Conservation (phyloP, 108 stramenopile genomes). For the Phaeodactylum tricornutum region DNA sequence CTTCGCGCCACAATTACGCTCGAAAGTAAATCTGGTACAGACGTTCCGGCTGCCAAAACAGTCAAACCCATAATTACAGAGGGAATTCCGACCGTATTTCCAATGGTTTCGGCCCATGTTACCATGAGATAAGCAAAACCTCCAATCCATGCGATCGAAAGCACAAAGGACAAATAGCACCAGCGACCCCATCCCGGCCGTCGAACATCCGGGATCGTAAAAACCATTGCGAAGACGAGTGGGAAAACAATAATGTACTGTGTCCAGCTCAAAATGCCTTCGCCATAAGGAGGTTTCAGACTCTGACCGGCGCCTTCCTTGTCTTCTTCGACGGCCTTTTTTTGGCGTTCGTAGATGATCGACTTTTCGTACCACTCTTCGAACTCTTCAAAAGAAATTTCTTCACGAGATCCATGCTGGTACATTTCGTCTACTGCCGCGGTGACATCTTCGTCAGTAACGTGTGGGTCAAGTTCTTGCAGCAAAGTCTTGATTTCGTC, state of each 20-base stretch:
- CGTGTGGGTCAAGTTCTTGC: slow-evolving; percentile 33
- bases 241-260: slow-evolving; percentile 58
- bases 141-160: slow-evolving; percentile 82
- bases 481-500: slow-evolving; percentile 52
- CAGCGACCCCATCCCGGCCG: slow-evolving; percentile 56
- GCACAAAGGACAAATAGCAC: slow-evolving; percentile 70
- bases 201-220: slow-evolving; percentile 74
- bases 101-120: slow-evolving; percentile 67
- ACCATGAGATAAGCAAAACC: slow-evolving; percentile 82
- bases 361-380: slow-evolving; percentile 57
- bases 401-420: slow-evolving; percentile 39
- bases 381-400: slow-evolving; percentile 68
- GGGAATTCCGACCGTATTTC: slow-evolving; percentile 70
- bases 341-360: slow-evolving; percentile 46
- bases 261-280: slow-evolving; percentile 10
- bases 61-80: slow-evolving; percentile 73
- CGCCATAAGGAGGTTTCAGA: slow-evolving; percentile 32
- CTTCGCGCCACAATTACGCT: slow-evolving; percentile 77
- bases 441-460: slow-evolving; percentile 47
- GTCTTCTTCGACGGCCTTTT: slow-evolving; percentile 45
- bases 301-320: slow-evolving; percentile 46
- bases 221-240: slow-evolving; percentile 40
- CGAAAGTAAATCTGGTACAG: slow-evolving; percentile 71
- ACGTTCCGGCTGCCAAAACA: slow-evolving; percentile 76
- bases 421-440: slow-evolving; percentile 52